Conservation (phyloP, 2,329 filamentous ascomycete species). For the Diplodia seriata region DNA sequence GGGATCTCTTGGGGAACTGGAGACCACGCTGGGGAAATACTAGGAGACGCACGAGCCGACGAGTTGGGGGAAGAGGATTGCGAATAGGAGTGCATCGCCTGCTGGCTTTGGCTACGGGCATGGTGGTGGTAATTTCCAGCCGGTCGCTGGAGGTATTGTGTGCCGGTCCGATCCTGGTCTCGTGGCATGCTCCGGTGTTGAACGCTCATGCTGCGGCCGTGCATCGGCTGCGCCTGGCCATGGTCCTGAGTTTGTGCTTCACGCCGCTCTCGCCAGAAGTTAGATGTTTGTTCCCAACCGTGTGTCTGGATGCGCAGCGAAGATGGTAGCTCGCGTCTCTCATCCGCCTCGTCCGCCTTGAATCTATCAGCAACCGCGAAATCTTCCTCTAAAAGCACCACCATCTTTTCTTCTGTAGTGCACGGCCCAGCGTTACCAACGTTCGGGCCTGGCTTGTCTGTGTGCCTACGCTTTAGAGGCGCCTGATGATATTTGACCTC, state of each 20-base stretch:
- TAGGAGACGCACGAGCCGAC: constrained; percentile 6
- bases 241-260: constrained; percentile 3
- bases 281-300: constrained; percentile 18
- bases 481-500: neutral
- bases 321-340: neutral
- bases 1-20: constrained; percentile 14
- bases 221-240: neutral
- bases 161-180: neutral
- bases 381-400: constrained; percentile 13
- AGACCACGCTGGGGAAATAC: constrained; percentile 7
- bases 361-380: neutral
- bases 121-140: constrained; percentile 3
- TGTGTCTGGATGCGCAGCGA: constrained; percentile 9
- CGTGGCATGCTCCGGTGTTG: neutral
- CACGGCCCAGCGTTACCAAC: neutral
- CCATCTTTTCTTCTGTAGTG: constrained; percentile 13
- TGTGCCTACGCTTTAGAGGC: neutral
- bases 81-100: neutral
- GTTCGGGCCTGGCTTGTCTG: neutral
- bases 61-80: neutral
- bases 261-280: constrained; percentile 21
- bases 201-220: constrained; percentile 17
- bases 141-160: neutral
- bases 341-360: neutral
- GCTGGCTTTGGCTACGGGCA: constrained; percentile 2